Evolutionary conservation across 768 basidiomycete species (phyloP).

Genomic region (Suillus bovinus): DNA sequence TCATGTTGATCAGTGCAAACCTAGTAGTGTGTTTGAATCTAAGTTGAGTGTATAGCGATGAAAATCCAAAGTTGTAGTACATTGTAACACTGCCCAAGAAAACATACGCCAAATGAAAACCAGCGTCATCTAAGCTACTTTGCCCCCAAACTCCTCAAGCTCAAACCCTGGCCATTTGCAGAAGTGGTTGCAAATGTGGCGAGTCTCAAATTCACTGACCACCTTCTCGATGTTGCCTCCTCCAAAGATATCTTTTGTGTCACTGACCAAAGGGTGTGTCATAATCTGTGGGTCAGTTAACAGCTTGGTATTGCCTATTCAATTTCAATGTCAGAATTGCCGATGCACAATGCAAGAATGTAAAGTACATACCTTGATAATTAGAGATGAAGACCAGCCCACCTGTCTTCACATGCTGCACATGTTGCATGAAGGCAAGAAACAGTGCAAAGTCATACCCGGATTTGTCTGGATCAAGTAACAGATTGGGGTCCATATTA

Average conservation of each 20-base stretch:
- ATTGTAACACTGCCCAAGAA: background rate
- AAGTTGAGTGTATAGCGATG: background rate
- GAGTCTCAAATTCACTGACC: background rate
- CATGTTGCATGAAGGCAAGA: constrained; percentile 25
- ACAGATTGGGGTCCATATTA: no score
- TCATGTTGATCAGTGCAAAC: background rate
- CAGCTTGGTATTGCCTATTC: constrained; percentile 15
- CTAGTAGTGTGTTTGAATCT: background rate
- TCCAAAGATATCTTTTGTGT: no score
- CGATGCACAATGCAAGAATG: rapidly evolving
- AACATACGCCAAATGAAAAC: background rate
- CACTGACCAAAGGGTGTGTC: background rate
- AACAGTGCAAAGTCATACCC: constrained; percentile 10
- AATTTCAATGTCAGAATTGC: background rate
- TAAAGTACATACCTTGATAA: constrained; percentile 19
- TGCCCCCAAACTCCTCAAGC: background rate
- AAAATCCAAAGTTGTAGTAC: no score
- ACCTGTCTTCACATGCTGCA: constrained; percentile 22
- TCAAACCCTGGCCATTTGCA: constrained; percentile 8
- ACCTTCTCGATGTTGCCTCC: no score
- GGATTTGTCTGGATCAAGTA: no score
- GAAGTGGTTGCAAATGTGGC: constrained; percentile 7
- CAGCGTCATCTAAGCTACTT: no score
- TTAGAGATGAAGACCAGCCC: constrained; percentile 27
- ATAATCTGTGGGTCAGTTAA: constrained; percentile 26